Evolutionary conservation across 441 rosid species (phyloP).

Genomic region (Flueggea neowawraea): DNA sequence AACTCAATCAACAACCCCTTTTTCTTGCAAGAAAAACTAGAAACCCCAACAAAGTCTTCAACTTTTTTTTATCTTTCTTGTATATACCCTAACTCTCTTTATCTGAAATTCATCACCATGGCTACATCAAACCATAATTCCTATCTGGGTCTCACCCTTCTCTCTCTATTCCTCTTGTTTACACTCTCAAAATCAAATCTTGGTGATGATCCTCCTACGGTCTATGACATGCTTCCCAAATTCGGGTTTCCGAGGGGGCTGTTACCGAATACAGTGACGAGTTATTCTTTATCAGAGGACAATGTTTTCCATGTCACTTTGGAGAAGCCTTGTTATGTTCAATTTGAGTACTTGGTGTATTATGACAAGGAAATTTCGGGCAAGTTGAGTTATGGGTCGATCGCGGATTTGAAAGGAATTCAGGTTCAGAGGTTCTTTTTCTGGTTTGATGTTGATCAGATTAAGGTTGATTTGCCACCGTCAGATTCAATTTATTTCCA

Average conservation of each 20-base stretch:
- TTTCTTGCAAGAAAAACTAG: no score
- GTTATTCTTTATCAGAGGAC: slow-evolving; percentile 60
- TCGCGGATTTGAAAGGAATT: slow-evolving; percentile 68
- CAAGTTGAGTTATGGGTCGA: slow-evolving; percentile 66
- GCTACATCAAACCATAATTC: slow-evolving; percentile 5
- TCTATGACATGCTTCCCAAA: slow-evolving; percentile 74
- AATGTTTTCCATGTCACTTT: slow-evolving; percentile 57
- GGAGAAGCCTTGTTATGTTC: slow-evolving; percentile 50
- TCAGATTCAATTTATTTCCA: slow-evolving; percentile 76
- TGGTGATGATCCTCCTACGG: slow-evolving; percentile 29
- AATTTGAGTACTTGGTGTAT: slow-evolving; percentile 82
- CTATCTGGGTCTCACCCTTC: slow-evolving; percentile 16
- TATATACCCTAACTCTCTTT: no score
- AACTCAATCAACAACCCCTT: no score
- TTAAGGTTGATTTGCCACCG: slow-evolving; percentile 92
- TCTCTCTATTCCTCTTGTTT: slow-evolving; percentile 19
- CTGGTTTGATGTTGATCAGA: slow-evolving; percentile 82
- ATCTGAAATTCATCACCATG: slow-evolving; percentile 1
- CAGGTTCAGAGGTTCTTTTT: slow-evolving; percentile 69
- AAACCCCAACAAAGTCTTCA: no score
- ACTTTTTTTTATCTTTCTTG: no score
- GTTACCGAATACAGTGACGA: slow-evolving; percentile 53
- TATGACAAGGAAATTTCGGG: slow-evolving; percentile 72
- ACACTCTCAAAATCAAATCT: slow-evolving; percentile 11
- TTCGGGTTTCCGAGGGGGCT: slow-evolving; percentile 90